Evolutionary conservation across 805 yeast species (phyloP).

Genomic region (Ogataea degrootiae): DNA sequence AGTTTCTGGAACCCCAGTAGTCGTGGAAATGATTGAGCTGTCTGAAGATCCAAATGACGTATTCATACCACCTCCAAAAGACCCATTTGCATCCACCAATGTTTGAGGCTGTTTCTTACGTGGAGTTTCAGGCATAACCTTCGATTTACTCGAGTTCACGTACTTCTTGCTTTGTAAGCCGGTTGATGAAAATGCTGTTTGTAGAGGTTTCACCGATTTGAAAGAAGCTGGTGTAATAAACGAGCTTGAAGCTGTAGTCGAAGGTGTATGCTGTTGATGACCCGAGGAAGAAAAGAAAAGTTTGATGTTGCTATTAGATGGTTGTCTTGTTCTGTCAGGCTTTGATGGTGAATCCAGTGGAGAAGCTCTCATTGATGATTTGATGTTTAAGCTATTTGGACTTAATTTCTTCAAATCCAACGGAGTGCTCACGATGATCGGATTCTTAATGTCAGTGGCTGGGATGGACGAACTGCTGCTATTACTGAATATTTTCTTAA

Average conservation of each 20-base stretch:
- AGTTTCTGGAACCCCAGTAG: not conserved
- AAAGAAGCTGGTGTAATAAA: slow-evolving; percentile 52
- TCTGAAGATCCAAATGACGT: slow-evolving; percentile 17
- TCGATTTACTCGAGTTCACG: slow-evolving; percentile 29
- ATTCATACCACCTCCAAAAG: slow-evolving; percentile 17
- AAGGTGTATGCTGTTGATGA: slow-evolving; percentile 9
- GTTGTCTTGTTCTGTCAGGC: slow-evolving; percentile 4
- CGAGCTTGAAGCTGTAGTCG: slow-evolving; percentile 7
- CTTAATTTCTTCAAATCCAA: slow-evolving; percentile 16
- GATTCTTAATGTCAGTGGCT: slow-evolving; percentile 3
- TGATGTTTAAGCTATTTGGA: slow-evolving; percentile 10
- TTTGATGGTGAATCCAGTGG: slow-evolving; percentile 20
- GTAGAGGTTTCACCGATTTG: slow-evolving; percentile 75
- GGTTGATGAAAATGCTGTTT: slow-evolving; percentile 73
- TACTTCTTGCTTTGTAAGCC: slow-evolving; percentile 67
- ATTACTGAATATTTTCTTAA: slow-evolving; percentile 15
- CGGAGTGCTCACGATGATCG: slow-evolving; percentile 11
- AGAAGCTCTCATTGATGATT: slow-evolving; percentile 3
- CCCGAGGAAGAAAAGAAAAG: not conserved
- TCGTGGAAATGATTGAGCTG: slow-evolving; percentile 5
- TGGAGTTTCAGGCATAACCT: slow-evolving; percentile 59
- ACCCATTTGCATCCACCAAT: slow-evolving; percentile 24
- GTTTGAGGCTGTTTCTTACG: slow-evolving; percentile 42
- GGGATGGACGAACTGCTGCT: slow-evolving; percentile 2
- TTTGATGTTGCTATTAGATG: not conserved